Evolutionary conservation across 1,284 basidiomycete genomes (phyloP), one percentile per base, ranked within the genome.

Genomic region (Ustilago crameri): DNA sequence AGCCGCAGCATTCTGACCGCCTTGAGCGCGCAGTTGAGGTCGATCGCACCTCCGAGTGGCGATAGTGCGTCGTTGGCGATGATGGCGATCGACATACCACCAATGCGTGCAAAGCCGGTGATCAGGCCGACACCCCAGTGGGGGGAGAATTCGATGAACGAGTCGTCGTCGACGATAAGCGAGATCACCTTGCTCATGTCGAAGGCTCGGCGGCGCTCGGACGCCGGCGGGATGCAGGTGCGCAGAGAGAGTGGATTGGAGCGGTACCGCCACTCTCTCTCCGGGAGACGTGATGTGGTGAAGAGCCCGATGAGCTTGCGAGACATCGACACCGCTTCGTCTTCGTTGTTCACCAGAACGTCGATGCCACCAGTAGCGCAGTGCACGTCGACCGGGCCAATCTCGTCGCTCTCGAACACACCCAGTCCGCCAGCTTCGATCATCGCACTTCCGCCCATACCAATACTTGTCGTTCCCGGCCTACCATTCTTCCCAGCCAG

Each of bases 391-490:
- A 48, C 47, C 3, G 67, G 67, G 0, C 75, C 75, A n/a, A 77
- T 67, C 10, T 68, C 46, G 46, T 75, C 62, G 20, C 69, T 56
- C 37, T 59, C 47, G 20, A 75, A 52, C 9, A 60, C 41, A 1
- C 74, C 74, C 41, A 76, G 49, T 9, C 74, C 74, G 18, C 74
- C 74, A 0, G 66, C 74, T 51, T 76, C 74, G 41, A 76, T 74
- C 74, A 76, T 76, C 15, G 74, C 74, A 20, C 47, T 69, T 1
- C 71, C 74, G 5, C 71, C 74, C 74, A 76, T 76, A 2, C 74
- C 74, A 23, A 73, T 74, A 17, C 51, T 56, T 9, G 72, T 75
- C 23, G 40, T 47, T 5, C 52, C 60, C 26, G 23, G 24, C n/a
- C 43, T 38, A 4, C 15, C 43, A 35, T 32, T 18, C 5, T 15